Percentiles rank a stretch among this genome's conserved stretches.
These are phyloP conservation scores for Venturia asperata DNA, from an alignment of 2,329 filamentous ascomycete genomes.

Conservation along the genomic window DNA sequence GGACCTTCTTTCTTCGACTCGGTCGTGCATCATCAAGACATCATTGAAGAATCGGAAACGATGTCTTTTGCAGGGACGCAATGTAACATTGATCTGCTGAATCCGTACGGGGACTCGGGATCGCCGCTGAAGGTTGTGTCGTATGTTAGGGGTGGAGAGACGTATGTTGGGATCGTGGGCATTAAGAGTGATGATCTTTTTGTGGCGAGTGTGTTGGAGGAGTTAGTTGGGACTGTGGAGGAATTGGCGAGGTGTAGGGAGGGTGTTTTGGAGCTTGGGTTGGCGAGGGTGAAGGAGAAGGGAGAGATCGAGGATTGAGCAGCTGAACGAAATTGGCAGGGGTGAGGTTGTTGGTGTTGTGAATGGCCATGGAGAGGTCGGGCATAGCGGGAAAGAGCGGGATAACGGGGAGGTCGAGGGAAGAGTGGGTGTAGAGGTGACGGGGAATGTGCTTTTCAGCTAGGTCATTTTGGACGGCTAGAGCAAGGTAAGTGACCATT, in stretches of 20 bases:
- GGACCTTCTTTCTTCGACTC: conserved; percentile 31
- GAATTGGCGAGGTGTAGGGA: conserved; percentile 8
- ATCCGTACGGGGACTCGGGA: conserved; percentile 40
- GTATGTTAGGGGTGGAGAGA: conserved; percentile 46
- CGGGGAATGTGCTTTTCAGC: too few species aligned
- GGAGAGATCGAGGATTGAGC: neutral
- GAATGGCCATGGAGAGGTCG: neutral
- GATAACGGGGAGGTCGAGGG: neutral
- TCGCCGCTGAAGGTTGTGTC: conserved; percentile 54
- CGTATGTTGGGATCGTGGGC: conserved; percentile 54
- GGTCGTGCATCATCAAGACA: conserved; percentile 37
- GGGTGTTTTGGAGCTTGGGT: neutral
- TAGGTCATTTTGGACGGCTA: too few species aligned
- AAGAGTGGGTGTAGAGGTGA: too few species aligned
- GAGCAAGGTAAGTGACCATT: too few species aligned
- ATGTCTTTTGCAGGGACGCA: conserved; percentile 36
- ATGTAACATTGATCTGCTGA: conserved; percentile 48
- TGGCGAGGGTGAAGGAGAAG: neutral
- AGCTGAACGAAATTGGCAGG: neutral
- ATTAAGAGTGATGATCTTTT: conserved; percentile 33
- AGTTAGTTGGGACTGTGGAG: conserved; percentile 13
- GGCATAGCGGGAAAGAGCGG: too few species aligned
- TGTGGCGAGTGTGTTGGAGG: conserved; percentile 15
- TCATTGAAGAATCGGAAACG: conserved; percentile 50
- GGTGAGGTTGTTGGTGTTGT: neutral